These are phyloP conservation scores for Calonectria honghensis DNA, from an alignment of 2,329 filamentous ascomycete genomes.

Conservation along the genomic window DNA sequence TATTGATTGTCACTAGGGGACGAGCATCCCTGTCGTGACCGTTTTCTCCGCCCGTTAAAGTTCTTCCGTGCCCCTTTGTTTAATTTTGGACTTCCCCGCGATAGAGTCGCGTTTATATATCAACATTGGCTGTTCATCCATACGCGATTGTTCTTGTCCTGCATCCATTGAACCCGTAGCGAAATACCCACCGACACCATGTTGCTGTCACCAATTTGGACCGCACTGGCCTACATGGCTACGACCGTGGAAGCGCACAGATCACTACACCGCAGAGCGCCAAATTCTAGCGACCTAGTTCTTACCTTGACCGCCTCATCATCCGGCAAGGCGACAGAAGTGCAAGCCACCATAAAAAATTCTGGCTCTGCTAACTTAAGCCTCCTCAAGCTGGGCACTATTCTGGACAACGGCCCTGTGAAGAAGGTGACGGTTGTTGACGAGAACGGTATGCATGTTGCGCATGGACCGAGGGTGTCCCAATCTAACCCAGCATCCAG, in stretches of 20 bases:
- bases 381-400: slow-evolving; percentile 13
- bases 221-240: slow-evolving; percentile 2
- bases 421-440: slow-evolving; percentile 39
- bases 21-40: neutral
- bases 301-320: neutral
- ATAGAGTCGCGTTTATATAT: neutral
- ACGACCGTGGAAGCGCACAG: neutral
- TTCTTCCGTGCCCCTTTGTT: slow-evolving; percentile 7
- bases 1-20: neutral
- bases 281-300: neutral
- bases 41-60: slow-evolving; percentile 2
- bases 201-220: neutral
- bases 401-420: slow-evolving; percentile 43
- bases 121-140: neutral
- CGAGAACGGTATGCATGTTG: slow-evolving; percentile 11
- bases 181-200: neutral
- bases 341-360: slow-evolving; percentile 1
- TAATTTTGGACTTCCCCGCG: neutral
- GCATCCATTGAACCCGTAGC: neutral
- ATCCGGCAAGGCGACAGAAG: neutral
- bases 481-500: neutral
- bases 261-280: neutral
- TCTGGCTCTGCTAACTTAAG: neutral
- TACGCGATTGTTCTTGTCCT: neutral
- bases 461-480: neutral